Conservation (phyloP, 2,329 filamentous ascomycete genomes). For the Ilyonectria robusta region DNA sequence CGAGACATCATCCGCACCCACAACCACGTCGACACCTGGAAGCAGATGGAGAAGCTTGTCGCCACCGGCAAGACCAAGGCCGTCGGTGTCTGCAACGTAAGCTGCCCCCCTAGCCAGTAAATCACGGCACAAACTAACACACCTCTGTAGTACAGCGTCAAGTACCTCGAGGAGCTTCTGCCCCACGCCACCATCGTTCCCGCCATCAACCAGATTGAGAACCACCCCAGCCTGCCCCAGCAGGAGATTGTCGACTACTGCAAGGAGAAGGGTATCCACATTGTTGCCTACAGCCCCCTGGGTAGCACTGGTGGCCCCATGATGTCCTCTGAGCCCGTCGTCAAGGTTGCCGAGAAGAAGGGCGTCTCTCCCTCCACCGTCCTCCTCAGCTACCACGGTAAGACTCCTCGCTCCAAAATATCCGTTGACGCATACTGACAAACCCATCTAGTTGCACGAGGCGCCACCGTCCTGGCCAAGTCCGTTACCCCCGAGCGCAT, state of each 20-base stretch:
- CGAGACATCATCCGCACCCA: slow-evolving; percentile 79
- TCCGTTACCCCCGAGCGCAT: slow-evolving; percentile 79
- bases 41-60: slow-evolving; percentile 78
- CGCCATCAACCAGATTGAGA: slow-evolving; percentile 81
- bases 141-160: slow-evolving; percentile 64
- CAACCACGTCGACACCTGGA: slow-evolving; percentile 84
- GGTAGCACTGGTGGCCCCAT: slow-evolving; percentile 76
- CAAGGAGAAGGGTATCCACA: slow-evolving; percentile 76
- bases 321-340: slow-evolving; percentile 72
- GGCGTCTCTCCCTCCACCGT: slow-evolving; percentile 73
- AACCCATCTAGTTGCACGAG: slow-evolving; percentile 71
- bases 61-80: slow-evolving; percentile 69
- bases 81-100: slow-evolving; percentile 70
- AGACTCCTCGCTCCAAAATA: slow-evolving; percentile 45
- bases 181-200: slow-evolving; percentile 68
- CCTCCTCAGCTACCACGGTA: slow-evolving; percentile 80
- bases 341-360: slow-evolving; percentile 76
- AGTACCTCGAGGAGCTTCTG: slow-evolving; percentile 70
- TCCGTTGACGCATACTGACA: slow-evolving; percentile 26
- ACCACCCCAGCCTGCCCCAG: slow-evolving; percentile 80
- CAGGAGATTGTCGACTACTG: slow-evolving; percentile 80
- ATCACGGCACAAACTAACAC: slow-evolving; percentile 14
- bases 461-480: slow-evolving; percentile 80
- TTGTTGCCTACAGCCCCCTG: slow-evolving; percentile 80
- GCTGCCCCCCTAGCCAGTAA: slow-evolving; percentile 20